Percentiles rank a stretch among this genome's conserved stretches.
These are phyloP conservation scores for Hortaea sp. DNA, from an alignment of 2,329 filamentous ascomycete species.

Conservation along the genomic window DNA sequence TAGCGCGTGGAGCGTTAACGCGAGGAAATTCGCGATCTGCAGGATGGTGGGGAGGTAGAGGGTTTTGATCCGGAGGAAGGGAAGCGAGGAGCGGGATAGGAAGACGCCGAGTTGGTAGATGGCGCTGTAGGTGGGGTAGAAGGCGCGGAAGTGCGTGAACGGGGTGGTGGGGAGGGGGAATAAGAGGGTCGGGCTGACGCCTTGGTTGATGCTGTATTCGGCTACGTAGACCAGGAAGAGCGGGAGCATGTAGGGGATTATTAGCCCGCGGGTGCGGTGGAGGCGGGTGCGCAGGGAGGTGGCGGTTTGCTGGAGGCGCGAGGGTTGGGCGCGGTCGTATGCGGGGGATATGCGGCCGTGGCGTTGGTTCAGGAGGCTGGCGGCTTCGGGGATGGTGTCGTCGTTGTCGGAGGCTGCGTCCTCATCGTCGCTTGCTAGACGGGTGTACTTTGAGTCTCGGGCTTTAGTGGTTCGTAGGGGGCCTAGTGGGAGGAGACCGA, in stretches of 20 bases:
- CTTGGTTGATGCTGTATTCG: conserved; percentile 97
- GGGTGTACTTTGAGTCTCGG: conserved; percentile 24
- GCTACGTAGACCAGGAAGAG: conserved; percentile 86
- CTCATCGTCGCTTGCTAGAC: conserved; percentile 38
- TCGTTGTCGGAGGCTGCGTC: conserved; percentile 37
- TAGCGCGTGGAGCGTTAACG: conserved; percentile 68
- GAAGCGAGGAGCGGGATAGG: conserved; percentile 81
- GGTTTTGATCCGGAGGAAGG: conserved; percentile 70
- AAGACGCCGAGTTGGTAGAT: conserved; percentile 95
- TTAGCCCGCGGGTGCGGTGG: conserved; percentile 55
- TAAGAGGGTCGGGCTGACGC: conserved; percentile 80
- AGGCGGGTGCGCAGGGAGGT: conserved; percentile 34
- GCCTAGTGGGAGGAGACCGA: conserved; percentile 62
- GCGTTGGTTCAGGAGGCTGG: conserved; percentile 23
- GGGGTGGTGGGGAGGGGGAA: conserved; percentile 71
- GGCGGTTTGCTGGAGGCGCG: background rate
- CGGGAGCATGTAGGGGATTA: conserved; percentile 79
- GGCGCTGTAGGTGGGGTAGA: conserved; percentile 90
- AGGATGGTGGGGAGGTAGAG: conserved; percentile 76
- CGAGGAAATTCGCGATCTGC: conserved; percentile 65
- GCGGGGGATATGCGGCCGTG: conserved; percentile 18
- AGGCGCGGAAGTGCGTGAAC: conserved; percentile 70
- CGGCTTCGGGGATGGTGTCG: conserved; percentile 27
- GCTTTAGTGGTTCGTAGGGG: conserved; percentile 45
- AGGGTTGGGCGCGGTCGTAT: conserved; percentile 4